Evolutionary conservation across 176 grass and related monocot genomes (phyloP).

Genomic region (Aegilops longissima): DNA sequence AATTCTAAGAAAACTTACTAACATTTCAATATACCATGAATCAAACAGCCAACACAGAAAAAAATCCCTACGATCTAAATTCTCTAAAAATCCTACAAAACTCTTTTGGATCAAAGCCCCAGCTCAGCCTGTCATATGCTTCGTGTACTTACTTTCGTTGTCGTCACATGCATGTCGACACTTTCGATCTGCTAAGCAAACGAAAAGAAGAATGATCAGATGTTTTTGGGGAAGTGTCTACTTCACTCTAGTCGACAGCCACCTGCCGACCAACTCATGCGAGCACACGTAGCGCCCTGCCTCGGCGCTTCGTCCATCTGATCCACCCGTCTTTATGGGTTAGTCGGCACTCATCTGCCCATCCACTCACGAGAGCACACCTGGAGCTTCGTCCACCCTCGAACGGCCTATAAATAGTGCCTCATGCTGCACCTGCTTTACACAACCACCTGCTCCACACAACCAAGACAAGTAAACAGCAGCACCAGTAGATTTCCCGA

Average conservation of each 20-base stretch:
- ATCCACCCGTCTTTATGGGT: not conserved
- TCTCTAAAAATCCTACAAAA: too few species aligned
- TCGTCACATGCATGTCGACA: not conserved
- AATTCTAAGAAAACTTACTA: not conserved
- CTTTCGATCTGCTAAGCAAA: not conserved
- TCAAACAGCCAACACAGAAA: not conserved
- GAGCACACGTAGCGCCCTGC: too few species aligned
- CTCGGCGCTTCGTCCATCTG: too few species aligned
- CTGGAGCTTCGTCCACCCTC: not conserved
- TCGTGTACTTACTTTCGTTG: not conserved
- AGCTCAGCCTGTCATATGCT: too few species aligned
- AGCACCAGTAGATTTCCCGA: not conserved
- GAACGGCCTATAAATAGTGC: slow-evolving; percentile 5
- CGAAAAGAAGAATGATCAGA: not conserved
- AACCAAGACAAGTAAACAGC: not conserved
- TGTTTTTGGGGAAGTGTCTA: not conserved
- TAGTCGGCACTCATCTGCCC: not conserved
- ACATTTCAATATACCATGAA: not conserved
- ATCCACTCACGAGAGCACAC: not conserved
- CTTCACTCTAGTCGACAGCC: too few species aligned
- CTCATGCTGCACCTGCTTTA: too few species aligned
- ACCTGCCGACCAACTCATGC: too few species aligned
- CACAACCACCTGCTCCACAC: not conserved
- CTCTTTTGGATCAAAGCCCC: too few species aligned
- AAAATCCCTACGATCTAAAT: not conserved